These are phyloP conservation scores for Nicotiana tomentosiformis DNA, from an alignment of 257 asterid genomes.

Conservation along the genomic window DNA sequence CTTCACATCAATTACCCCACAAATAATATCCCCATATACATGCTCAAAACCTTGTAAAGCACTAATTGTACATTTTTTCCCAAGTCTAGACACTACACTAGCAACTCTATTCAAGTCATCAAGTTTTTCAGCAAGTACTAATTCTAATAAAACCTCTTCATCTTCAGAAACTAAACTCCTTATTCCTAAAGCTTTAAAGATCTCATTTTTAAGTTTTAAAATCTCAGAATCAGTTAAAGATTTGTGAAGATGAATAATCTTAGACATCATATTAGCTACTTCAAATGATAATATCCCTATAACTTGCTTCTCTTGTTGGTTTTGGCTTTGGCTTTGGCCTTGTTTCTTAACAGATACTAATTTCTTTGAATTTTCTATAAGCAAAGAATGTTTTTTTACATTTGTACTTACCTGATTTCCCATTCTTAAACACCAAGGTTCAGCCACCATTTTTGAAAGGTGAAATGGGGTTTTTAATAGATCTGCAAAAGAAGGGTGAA, in stretches of 20 bases:
- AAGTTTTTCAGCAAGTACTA: constrained; percentile 65
- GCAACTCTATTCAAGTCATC: constrained; percentile 82
- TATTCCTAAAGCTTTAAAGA: constrained; percentile 65
- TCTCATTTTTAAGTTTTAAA: constrained; percentile 65
- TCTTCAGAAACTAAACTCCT: constrained; percentile 55
- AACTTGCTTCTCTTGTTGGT: constrained; percentile 30
- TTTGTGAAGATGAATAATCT: constrained; percentile 69
- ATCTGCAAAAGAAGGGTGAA: not conserved
- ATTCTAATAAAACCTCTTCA: constrained; percentile 58
- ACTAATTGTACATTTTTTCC: constrained; percentile 79
- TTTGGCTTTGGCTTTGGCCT: not conserved
- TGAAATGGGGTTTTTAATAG: constrained; percentile 3
- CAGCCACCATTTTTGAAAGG: constrained; percentile 64
- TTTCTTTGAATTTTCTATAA: constrained; percentile 50
- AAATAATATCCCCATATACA: constrained; percentile 74
- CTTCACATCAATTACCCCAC: constrained; percentile 59
- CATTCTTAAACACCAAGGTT: constrained; percentile 77
- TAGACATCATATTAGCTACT: constrained; percentile 96
- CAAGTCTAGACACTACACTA: constrained; percentile 76
- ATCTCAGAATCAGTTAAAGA: constrained; percentile 64
- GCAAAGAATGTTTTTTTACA: constrained; percentile 59
- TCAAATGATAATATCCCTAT: constrained; percentile 89
- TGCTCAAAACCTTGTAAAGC: constrained; percentile 93
- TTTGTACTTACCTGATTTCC: constrained; percentile 91
- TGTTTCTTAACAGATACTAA: constrained; percentile 30